phyloP scores from a whole-genome alignment of 2,329 filamentous ascomycete genomes.

The Aaosphaeria arxii region DNA sequence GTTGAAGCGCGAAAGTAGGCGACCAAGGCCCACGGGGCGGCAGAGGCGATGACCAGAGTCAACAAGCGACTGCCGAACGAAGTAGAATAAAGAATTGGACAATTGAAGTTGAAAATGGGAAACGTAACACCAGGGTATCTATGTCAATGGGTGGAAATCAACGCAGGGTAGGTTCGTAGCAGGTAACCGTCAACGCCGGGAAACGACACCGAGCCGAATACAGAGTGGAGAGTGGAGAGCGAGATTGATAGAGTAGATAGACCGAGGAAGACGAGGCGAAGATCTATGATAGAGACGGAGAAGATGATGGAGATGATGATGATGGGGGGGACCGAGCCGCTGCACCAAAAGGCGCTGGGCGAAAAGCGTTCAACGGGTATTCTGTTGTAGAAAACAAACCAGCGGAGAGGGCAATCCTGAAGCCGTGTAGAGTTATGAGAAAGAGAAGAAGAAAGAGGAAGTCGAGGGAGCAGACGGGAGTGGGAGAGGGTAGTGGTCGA shows the following conservation, averaged over 20 bases:
- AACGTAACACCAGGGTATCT: constrained; percentile 30
- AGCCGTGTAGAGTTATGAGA: constrained; percentile 12
- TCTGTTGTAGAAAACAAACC: no score
- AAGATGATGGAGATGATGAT: constrained; percentile 10
- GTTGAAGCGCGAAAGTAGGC: constrained; percentile 1
- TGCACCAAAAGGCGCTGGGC: constrained; percentile 40
- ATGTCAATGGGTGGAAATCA: constrained; percentile 24
- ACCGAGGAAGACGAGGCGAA: neutral
- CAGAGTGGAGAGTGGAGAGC: constrained; percentile 25
- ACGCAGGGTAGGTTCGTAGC: constrained; percentile 15
- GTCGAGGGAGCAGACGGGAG: constrained; percentile 1
- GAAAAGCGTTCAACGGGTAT: constrained; percentile 28
- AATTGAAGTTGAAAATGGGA: constrained; percentile 2
- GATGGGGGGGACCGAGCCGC: constrained; percentile 31
- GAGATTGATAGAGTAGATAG: neutral
- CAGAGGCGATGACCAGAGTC: neutral
- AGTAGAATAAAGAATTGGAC: constrained; percentile 3
- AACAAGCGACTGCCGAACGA: constrained; percentile 2
- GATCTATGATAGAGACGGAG: neutral
- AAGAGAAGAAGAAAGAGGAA: constrained; percentile 18
- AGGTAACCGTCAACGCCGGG: constrained; percentile 36
- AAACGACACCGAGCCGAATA: constrained; percentile 25
- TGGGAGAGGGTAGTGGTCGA: no score
- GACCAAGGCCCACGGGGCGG: constrained; percentile 2
- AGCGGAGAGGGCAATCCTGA: constrained; percentile 4